Evolutionary conservation across 352 stramenopile genomes (phyloP).

Genomic region (Phytophthora europaea): DNA sequence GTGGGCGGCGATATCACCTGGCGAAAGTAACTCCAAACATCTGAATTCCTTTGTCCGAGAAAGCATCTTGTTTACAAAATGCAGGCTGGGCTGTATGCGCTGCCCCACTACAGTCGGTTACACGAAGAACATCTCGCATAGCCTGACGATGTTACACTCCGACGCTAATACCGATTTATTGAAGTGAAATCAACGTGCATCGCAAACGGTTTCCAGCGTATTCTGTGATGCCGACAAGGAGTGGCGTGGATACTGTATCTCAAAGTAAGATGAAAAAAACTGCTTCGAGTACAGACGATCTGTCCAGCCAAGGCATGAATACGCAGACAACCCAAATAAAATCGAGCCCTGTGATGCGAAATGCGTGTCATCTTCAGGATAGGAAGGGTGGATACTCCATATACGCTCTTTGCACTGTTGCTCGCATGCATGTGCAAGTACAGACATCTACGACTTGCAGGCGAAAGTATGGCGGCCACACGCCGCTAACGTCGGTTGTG

Average conservation of each 20-base stretch:
- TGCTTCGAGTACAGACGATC: neutral
- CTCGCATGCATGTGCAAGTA: neutral
- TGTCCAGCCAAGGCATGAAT: neutral
- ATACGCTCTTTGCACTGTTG: neutral
- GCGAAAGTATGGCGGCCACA: neutral
- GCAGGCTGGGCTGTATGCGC: neutral
- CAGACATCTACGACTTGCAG: neutral
- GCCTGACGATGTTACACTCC: neutral
- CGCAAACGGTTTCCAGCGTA: neutral
- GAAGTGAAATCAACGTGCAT: neutral
- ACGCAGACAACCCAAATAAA: neutral
- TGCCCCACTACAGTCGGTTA: too few species aligned
- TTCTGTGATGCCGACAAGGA: neutral
- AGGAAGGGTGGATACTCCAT: constrained; percentile 15
- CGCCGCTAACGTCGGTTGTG: neutral
- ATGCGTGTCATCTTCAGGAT: constrained; percentile 29
- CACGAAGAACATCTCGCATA: neutral
- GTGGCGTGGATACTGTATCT: too few species aligned
- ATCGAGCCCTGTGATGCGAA: constrained; percentile 10
- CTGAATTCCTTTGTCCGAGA: constrained; percentile 9
- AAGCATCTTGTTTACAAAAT: constrained; percentile 28
- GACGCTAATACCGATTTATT: neutral
- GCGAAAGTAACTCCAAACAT: constrained; percentile 10
- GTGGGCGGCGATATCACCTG: neutral
- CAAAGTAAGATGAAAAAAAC: neutral